Evolutionary conservation across 768 basidiomycete species (phyloP), one percentile per base, ranked within the genome.

Genomic region (Agaricus subrufescens): DNA sequence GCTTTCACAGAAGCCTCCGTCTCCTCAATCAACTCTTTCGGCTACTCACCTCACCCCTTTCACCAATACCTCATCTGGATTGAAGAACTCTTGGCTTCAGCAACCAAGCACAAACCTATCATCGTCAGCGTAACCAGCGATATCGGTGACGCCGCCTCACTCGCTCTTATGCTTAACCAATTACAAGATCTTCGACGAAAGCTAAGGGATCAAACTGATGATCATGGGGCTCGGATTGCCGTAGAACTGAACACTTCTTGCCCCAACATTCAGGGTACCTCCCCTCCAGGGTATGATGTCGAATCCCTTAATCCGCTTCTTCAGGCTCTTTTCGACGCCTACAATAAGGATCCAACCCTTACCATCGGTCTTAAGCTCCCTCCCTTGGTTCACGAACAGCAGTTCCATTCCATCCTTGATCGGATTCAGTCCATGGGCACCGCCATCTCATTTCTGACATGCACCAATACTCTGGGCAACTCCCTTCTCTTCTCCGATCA

Each of bases 211-310:
- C 56, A 50, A 56, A 43, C 47, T 40, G 52, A 43, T 23, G 45
- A 37, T 30, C 50, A 53, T 42, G 60, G 64, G 52, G 67, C 75
- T 59, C 63, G 74, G 60, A 72, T 94, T 58, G 91, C 80, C 12
- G 71, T 92, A 62, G 92, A 94, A 69, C 74, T 94, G 64, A 94
- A 94, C 67, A 84, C 89, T 0, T 88, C 85, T 40, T 94, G 92
- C 61, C 92, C 92, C 3, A 94, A 94, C 66, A 87, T 93, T 61
- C 70, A 68, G 10, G 72, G 75, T 26, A 65, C 77, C 3, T 79
- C 88, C 0, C 89, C 89, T 0, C 79, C 85, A 19, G 81, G 87
- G 9, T 94, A 94, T 69, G 69, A 78, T 39, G 76, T 83, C 50
- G 45, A 71, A 1, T 68, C 74, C 1, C 78, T 92, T 50, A 51